phyloP scores from a whole-genome alignment of 2,329 filamentous ascomycete species.

The Diaporthe sp. region DNA sequence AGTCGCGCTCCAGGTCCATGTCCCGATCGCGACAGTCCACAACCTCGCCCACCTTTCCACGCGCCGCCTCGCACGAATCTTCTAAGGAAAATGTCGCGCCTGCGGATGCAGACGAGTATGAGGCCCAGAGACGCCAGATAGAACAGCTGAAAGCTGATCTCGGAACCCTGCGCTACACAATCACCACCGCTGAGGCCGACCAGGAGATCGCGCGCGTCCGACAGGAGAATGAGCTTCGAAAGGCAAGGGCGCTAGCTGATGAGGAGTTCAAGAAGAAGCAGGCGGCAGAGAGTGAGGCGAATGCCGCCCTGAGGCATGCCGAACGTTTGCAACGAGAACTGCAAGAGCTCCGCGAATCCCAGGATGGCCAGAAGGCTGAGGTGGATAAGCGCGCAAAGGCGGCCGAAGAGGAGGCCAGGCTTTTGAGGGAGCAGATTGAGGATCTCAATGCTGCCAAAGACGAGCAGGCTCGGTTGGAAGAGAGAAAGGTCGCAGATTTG shows the following conservation, averaged over 20 bases:
- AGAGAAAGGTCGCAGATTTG: slow-evolving; percentile 66
- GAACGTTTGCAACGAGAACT: slow-evolving; percentile 64
- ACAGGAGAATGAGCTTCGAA: slow-evolving; percentile 85
- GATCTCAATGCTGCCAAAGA: slow-evolving; percentile 73
- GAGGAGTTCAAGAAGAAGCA: slow-evolving; percentile 80
- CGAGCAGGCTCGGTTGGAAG: slow-evolving; percentile 72
- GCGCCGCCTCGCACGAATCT: slow-evolving; percentile 64
- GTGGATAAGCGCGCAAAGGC: slow-evolving; percentile 77
- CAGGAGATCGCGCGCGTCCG: slow-evolving; percentile 82
- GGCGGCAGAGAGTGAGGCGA: slow-evolving; percentile 65
- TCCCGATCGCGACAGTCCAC: slow-evolving; percentile 21
- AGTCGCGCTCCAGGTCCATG: slow-evolving; percentile 24
- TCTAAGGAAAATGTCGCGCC: slow-evolving; percentile 70
- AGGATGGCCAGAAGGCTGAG: slow-evolving; percentile 69
- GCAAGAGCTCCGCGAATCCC: slow-evolving; percentile 59
- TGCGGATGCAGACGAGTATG: slow-evolving; percentile 67
- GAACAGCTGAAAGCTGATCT: slow-evolving; percentile 92
- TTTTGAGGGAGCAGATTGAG: slow-evolving; percentile 83
- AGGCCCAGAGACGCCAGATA: slow-evolving; percentile 64
- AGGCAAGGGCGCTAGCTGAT: slow-evolving; percentile 83
- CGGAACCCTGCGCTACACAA: slow-evolving; percentile 86
- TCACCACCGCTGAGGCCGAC: slow-evolving; percentile 89
- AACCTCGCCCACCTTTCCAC: slow-evolving; percentile 39
- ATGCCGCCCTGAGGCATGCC: slow-evolving; percentile 59
- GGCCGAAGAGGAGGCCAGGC: slow-evolving; percentile 76